Percentiles rank a stretch among this genome's conserved stretches.
phyloP scores from a whole-genome alignment of 2,329 filamentous ascomycete species.

The Pseudogymnoascus sp. region DNA sequence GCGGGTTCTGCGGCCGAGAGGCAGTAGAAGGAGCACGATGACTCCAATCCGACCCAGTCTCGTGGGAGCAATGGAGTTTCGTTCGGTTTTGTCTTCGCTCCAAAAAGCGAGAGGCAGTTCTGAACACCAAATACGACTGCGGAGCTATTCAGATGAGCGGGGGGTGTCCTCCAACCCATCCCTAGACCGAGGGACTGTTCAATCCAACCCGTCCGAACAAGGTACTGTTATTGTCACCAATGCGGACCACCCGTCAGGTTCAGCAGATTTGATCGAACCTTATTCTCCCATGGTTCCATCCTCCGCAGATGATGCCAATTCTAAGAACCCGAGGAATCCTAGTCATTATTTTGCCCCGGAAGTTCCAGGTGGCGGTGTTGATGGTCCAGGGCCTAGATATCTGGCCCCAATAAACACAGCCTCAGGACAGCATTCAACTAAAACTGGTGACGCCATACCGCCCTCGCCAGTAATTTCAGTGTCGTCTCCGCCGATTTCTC shows the following conservation, averaged over 20 bases:
- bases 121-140: constrained; percentile 57
- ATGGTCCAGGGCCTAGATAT: constrained; percentile 30
- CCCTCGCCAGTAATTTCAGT: constrained; percentile 27
- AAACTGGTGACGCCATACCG: constrained; percentile 22
- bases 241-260: constrained; percentile 26
- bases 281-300: constrained; percentile 14
- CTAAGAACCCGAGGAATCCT: constrained; percentile 14
- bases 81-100: constrained; percentile 79
- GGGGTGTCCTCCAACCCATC: constrained; percentile 28
- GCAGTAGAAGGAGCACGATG: constrained; percentile 61
- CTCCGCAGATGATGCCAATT: constrained; percentile 21
- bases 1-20: constrained; percentile 66
- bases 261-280: constrained; percentile 15
- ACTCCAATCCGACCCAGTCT: constrained; percentile 87
- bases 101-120: constrained; percentile 72
- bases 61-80: constrained; percentile 87
- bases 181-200: not conserved
- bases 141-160: constrained; percentile 60
- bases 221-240: constrained; percentile 33
- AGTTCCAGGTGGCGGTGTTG: constrained; percentile 25
- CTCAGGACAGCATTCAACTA: constrained; percentile 12
- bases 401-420: constrained; percentile 5
- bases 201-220: not conserved
- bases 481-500: constrained; percentile 16
- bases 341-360: constrained; percentile 21